phyloP scores from a whole-genome alignment of 805 yeast genomes.

The Torulaspora microellipsoides region DNA sequence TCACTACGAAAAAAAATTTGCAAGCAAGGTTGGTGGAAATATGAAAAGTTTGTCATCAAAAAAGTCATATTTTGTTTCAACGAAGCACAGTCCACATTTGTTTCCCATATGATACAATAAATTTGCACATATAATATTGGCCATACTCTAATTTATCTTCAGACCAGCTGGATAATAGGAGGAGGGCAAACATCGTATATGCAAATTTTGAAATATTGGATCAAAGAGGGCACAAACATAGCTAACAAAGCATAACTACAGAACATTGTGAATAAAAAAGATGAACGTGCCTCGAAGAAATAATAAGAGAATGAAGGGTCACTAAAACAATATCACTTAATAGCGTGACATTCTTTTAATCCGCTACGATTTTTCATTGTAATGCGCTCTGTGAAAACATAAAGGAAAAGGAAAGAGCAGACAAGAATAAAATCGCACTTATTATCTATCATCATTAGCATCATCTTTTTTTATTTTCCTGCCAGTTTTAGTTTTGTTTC shows the following conservation, averaged over 20 bases:
- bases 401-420: no score
- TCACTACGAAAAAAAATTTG: conserved; percentile 1
- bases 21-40: conserved; percentile 12
- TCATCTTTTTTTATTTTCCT: neutral
- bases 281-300: neutral
- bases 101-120: conserved; percentile 7
- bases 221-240: conserved; percentile 11
- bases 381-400: no score
- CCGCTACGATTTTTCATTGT: no score
- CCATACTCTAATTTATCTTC: neutral
- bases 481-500: no score
- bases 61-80: conserved; percentile 12
- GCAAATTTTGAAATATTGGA: conserved; percentile 4
- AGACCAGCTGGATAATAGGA: conserved; percentile 8
- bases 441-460: neutral
- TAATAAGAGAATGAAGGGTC: neutral
- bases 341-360: no score
- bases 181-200: neutral
- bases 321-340: no score
- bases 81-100: conserved; percentile 11
- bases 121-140: neutral
- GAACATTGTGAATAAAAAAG: conserved; percentile 5
- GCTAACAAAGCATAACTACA: conserved; percentile 6
- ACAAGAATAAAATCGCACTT: neutral
- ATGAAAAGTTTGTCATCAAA: conserved; percentile 13